Evolutionary conservation across 2,329 filamentous ascomycete genomes (phyloP).

Genomic region (Pyrenophora teres): DNA sequence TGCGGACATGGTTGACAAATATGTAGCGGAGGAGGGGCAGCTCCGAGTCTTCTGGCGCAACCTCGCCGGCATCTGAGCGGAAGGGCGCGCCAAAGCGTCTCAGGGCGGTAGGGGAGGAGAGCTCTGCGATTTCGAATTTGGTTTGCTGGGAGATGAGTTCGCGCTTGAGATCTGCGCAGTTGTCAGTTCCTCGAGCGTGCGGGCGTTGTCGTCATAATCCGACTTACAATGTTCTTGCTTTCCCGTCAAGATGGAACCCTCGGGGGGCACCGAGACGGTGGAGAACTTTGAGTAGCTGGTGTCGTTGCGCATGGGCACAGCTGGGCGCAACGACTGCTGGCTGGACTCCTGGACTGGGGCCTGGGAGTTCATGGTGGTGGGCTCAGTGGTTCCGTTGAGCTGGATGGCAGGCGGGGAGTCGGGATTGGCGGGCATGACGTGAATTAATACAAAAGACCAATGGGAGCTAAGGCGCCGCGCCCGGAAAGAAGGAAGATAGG

Average conservation of each 20-base stretch:
- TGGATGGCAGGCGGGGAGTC: constrained; percentile 35
- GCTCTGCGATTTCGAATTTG: constrained; percentile 84
- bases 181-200: constrained; percentile 10
- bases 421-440: constrained; percentile 29
- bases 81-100: constrained; percentile 96
- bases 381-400: constrained; percentile 41
- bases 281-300: constrained; percentile 48
- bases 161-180: constrained; percentile 79
- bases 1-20: constrained; percentile 96
- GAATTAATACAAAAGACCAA: constrained; percentile 14
- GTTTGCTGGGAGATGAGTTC: constrained; percentile 92
- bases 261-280: constrained; percentile 55
- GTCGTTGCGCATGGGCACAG: constrained; percentile 29
- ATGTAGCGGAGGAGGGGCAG: constrained; percentile 93
- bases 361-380: constrained; percentile 36
- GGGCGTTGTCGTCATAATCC: constrained; percentile 1
- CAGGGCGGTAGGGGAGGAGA: constrained; percentile 92
- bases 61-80: constrained; percentile 87
- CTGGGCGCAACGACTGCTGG: constrained; percentile 30
- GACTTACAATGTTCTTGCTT: constrained; percentile 95
- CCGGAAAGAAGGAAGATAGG: constrained; percentile 4
- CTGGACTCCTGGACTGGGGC: constrained; percentile 26
- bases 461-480: constrained; percentile 12
- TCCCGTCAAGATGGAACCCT: constrained; percentile 74
- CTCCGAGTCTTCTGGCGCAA: constrained; percentile 90